A percentile compares a stretch with the other conserved stretches of the same genome.
phyloP scores from a whole-genome alignment of 805 yeast genomes.

The Saccharomycopsis capsularis region DNA sequence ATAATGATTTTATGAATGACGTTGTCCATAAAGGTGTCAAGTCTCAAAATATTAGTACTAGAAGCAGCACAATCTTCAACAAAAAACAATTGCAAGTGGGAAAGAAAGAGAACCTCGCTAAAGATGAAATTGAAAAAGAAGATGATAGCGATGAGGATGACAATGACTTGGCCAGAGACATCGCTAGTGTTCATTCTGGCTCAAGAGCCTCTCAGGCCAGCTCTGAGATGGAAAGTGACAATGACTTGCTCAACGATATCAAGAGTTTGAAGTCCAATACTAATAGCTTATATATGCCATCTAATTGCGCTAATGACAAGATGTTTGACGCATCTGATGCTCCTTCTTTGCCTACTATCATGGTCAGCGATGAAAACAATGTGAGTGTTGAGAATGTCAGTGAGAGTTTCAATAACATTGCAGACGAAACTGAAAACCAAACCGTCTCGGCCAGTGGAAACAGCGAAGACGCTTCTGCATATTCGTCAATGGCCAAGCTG shows the following conservation, averaged over 20 bases:
- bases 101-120: background rate
- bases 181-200: background rate
- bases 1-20: background rate
- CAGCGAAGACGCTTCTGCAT: background rate
- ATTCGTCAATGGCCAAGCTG: slow-evolving; percentile 3
- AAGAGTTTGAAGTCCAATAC: slow-evolving; percentile 6
- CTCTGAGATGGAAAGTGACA: slow-evolving; percentile 3
- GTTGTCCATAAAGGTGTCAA: too few species aligned
- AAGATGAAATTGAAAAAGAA: background rate
- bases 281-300: background rate
- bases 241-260: slow-evolving; percentile 16
- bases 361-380: slow-evolving; percentile 1
- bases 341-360: slow-evolving; percentile 14
- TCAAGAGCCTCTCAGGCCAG: background rate
- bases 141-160: background rate
- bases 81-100: too few species aligned
- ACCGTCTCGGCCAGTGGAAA: background rate
- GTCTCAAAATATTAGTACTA: background rate
- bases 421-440: background rate
- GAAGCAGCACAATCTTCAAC: background rate
- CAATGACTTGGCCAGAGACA: background rate
- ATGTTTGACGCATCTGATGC: background rate
- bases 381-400: background rate
- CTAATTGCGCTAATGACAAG: background rate
- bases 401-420: background rate